phyloP scores from a whole-genome alignment of 148 eudicot genomes.

The Heliosperma pusillum region DNA sequence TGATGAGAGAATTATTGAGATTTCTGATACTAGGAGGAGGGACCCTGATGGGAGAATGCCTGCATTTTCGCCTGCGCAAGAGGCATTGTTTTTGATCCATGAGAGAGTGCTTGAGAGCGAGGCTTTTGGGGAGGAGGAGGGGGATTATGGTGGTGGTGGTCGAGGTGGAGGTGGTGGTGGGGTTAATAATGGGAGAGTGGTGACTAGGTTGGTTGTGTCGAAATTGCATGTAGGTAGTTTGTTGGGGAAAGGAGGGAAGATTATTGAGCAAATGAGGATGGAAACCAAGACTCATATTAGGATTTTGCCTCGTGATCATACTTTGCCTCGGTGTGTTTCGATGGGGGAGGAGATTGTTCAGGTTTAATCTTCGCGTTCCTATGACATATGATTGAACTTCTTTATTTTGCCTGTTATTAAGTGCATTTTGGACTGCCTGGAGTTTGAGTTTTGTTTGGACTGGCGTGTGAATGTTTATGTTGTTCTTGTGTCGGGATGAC shows the following conservation, averaged over 20 bases:
- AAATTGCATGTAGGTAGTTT: conserved; percentile 91
- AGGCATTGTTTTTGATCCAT: conserved; percentile 81
- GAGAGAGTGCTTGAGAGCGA: conserved; percentile 91
- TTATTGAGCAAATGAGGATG: conserved; percentile 94
- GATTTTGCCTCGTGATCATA: conserved; percentile 87
- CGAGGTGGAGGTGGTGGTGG: conserved; percentile 30
- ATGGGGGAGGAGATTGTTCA: conserved; percentile 98
- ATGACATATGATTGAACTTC: conserved; percentile 14
- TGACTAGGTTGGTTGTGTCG: conserved; percentile 92
- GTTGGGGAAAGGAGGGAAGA: conserved; percentile 97
- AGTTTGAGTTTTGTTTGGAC: conserved; percentile 10
- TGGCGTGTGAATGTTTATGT: neutral
- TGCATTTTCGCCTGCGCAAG: conserved; percentile 87
- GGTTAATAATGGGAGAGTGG: conserved; percentile 44
- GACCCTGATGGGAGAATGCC: conserved; percentile 93
- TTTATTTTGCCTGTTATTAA: conserved; percentile 13
- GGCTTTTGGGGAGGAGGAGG: conserved; percentile 45
- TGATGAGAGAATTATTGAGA: conserved; percentile 93
- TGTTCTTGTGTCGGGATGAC: neutral
- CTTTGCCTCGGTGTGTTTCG: conserved; percentile 79
- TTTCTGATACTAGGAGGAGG: conserved; percentile 79
- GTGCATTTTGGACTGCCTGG: conserved; percentile 22
- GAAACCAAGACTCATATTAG: conserved; percentile 97
- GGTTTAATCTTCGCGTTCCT: conserved; percentile 43
- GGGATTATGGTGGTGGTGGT: conserved; percentile 39